Evolutionary conservation across 352 stramenopile species (phyloP), one percentile per base, ranked within the genome.

Genomic region (Blastocystis sp.): DNA sequence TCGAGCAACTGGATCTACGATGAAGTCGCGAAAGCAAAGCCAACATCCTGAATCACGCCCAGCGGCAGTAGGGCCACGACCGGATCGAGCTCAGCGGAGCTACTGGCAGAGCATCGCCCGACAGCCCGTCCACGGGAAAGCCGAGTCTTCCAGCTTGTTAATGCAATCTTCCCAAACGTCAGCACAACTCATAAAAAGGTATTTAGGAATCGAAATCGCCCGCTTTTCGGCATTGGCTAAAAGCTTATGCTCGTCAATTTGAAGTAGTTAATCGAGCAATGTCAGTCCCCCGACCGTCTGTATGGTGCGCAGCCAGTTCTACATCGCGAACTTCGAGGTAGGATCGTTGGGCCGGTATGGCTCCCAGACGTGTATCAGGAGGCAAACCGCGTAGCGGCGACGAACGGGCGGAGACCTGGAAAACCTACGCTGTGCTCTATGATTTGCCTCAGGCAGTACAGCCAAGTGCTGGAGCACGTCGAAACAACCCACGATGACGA

Each of bases 241-340:
- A 56, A 0, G 48, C 48, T 7, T 1, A 65, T 65, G 14, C 53
- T 38, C 41, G 34, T 76, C 66, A 76, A 21, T 76, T 76, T 38
- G 41, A 17, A 76, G 19, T 56, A 2, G 48, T 23, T 56, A 14
- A 56, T 56, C 48, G 2, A 56, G 14, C 10, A 67, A 88, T 88
- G 78, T 88, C 78, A 23, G n/a, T 69, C 78, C 34, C 78, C 78
- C 66, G 78, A 88, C 45, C 67, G 60, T 60, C 45, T 88, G 38
- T 71, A 88, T 88, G 64, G 78, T 79, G 9, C 78, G 78, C 45
- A 88, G 67, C 23, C 64, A 88, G 28, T 88, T 88, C 60, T 88
- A 77, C 38, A 88, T 88, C 21, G 60, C 61, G 14, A 88, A 88
- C 78, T 88, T 65, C 52, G 74, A 84, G 28, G 74, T 84, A 28